phyloP scores from a whole-genome alignment of 306 rosid species.

The Inga oerstediana region DNA sequence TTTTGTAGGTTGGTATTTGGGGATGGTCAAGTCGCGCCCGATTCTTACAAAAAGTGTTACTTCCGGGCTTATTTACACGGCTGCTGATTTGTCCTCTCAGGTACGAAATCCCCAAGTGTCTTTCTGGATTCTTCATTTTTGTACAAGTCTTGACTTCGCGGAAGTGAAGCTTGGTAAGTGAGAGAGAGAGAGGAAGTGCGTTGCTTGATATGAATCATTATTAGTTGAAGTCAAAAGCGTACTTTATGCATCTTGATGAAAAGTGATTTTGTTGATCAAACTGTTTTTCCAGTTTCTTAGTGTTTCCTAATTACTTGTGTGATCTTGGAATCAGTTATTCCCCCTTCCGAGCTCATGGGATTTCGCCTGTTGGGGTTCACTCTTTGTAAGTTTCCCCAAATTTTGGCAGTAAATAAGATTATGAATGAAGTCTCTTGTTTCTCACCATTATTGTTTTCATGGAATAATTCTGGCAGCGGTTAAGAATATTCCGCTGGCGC shows the following conservation, averaged over 20 bases:
- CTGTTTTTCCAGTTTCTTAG: background rate
- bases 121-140: constrained; percentile 2
- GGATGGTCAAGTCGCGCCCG: constrained; percentile 53
- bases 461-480: constrained; percentile 13
- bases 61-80: constrained; percentile 57
- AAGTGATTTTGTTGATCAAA: constrained; percentile 3
- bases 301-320: background rate
- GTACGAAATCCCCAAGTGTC: constrained; percentile 3
- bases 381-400: background rate
- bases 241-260: background rate
- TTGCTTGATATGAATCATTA: constrained; percentile 11
- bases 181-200: background rate
- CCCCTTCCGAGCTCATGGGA: background rate
- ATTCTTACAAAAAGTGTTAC: constrained; percentile 63
- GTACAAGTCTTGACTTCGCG: background rate
- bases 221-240: background rate
- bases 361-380: background rate
- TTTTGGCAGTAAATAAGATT: background rate
- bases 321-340: background rate
- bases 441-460: background rate
- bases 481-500: constrained; percentile 21
- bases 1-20: constrained; percentile 66
- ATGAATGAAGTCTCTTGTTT: background rate
- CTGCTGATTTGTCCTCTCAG: constrained; percentile 78
- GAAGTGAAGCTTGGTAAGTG: background rate